Base-by-base conservation (phyloP, 2,329 filamentous ascomycete genomes). In the Lojkania enalia region DNA sequence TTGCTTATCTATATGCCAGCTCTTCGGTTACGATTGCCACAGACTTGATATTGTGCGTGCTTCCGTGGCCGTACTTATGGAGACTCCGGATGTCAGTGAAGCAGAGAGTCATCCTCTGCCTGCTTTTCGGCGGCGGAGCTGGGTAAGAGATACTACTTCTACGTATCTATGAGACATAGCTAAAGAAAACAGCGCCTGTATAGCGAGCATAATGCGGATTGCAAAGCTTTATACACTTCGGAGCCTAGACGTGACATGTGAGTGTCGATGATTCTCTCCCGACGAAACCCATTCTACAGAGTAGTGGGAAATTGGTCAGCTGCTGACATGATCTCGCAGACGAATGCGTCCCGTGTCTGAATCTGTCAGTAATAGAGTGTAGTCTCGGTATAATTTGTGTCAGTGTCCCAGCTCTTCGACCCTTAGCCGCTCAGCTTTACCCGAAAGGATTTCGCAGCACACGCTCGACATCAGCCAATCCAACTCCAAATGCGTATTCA, bases 361-460 rank as follows among this genome's bases (percentile, higher is more conserved):
- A 58, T 14, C 36, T 63, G 19, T 55, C 60, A 11, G 52, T 64
- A 5, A 54, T 61, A n/a, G 62, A 65, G 42, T 64, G 62, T 38
- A 58, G 52, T 31, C 35, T 65, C 2, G 61, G 58, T 3, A 65
- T 65, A 35, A 55, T 61, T 19, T 60, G 55, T 23, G 55, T 65
- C 36, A 61, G 57, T 40, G 58, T 63, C 5, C 57, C 61, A 13
- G 33, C 62, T 21, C 52, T 65, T 35, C 60, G 61, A 30, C 61
- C 62, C 0, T 40, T 64, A 12, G 50, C 44, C 5, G 44, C 39
- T 4, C 49, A 40, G 4, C 15, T 65, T n/a, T 60, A 58, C 35
- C 58, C 61, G 3, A 48, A 39, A 35, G 11, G 30, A 29, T 38
- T 52, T 16, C 48, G 39, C 12, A 48, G 25, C 14, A 39, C 16